Conservation (phyloP, 1,284 basidiomycete species). For the Cutaneotrichosporon cavernicola region DNA sequence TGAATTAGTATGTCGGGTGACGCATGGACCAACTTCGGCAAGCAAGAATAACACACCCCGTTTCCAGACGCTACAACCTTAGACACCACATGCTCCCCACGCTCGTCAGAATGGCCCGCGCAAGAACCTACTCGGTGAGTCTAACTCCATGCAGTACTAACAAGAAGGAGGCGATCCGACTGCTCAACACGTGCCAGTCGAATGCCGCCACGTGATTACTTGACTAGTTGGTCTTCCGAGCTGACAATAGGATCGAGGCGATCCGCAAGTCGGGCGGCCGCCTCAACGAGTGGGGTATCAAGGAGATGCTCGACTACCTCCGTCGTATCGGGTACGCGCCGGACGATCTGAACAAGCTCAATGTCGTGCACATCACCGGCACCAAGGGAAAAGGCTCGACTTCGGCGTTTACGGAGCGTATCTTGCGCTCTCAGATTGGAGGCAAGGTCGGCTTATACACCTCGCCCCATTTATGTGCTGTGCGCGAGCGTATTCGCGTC, state of each 20-base stretch:
- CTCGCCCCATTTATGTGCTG: constrained; percentile 93
- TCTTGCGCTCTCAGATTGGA: constrained; percentile 43
- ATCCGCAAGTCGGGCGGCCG: constrained; percentile 73
- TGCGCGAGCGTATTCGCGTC: constrained; percentile 91
- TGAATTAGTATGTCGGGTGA: background rate
- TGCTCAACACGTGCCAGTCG: constrained; percentile 87
- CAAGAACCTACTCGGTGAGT: constrained; percentile 34
- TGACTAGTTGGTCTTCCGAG: background rate
- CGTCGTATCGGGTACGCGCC: constrained; percentile 83
- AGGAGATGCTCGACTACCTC: constrained; percentile 89
- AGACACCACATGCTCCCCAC: constrained; percentile 33
- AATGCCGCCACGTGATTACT: constrained; percentile 73
- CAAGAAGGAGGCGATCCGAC: constrained; percentile 69
- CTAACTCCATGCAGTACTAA: background rate
- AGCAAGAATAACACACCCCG: background rate
- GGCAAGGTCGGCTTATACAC: constrained; percentile 75
- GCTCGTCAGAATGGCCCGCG: constrained; percentile 35
- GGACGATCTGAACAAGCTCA: constrained; percentile 77
- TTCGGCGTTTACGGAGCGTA: constrained; percentile 75
- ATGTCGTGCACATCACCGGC: constrained; percentile 95
- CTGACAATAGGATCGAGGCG: constrained; percentile 63
- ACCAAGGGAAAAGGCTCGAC: constrained; percentile 99
- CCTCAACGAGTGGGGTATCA: constrained; percentile 69
- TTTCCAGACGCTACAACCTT: background rate
- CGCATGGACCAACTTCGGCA: background rate